Base-by-base conservation (phyloP, 176 grass and related monocot genomes). In the Olyra latifolia region DNA sequence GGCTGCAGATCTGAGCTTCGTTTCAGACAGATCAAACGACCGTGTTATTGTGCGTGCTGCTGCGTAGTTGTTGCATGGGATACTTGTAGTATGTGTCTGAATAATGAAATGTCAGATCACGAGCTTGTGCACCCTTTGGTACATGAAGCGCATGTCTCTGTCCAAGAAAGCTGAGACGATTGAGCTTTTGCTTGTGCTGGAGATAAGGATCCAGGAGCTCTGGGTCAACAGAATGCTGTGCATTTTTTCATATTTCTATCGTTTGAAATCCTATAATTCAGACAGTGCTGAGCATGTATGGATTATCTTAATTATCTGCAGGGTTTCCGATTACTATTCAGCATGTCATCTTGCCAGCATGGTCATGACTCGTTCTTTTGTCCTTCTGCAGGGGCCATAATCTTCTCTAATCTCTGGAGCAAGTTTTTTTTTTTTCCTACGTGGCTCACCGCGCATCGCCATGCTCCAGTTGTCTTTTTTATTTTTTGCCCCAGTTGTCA, bases 291-390 rank as follows among this genome's bases (percentile, higher is more conserved):
- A 32, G 19, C 71, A 40, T 23, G 20, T 8, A 47, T 47, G 4
- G 13, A 16, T 19, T 35, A 84, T 69, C 62, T 76, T n/a, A n/a
- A n/a, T n/a, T 62, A 84, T 69, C 8, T 58, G 49, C 24, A 0
- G 22, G 30, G 6, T 52, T n/a, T n/a, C 69, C 16, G 10, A 54
- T 83, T 56, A 5, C 44, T 20, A 1, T 35, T 7, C 1, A 46
- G 1, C 7, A 40, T 12, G 24, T 6, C 39, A 45, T 11, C 42
- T 47, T 15, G 24, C 66, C 66, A 81, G 78, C 66, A 60, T 71
- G 66, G 10, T 29, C 53, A 17, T 80, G 65, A 69, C 16, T 58
- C 40, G 58, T 42, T 43, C 11, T 32, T 80, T 59, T 81, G 52
- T 71, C 52, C 40, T 70, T 19, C 39, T 23, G 6, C 23, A 59